Base-by-base conservation (phyloP, 495 filamentous ascomycete genomes). In the Penicillium alfredii region DNA sequence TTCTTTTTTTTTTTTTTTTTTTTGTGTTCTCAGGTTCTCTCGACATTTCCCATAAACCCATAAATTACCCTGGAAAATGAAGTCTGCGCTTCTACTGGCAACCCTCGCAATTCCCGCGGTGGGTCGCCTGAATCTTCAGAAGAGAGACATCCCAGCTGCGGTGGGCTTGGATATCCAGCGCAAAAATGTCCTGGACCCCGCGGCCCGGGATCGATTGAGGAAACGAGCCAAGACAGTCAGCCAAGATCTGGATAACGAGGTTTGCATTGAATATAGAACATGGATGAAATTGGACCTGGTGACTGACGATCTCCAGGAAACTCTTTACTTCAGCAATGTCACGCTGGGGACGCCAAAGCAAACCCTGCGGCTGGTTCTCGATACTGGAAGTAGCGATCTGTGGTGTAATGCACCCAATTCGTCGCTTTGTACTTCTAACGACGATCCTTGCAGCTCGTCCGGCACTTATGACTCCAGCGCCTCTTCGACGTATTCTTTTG, bases 351-450 rank as follows among this genome's bases (percentile, higher is more conserved):
- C 86, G 11, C 85, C 84, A 12, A 46, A 69, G 13, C 79, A 81
- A 46, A 59, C 47, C 4, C 33, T 88, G n/a, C 69, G 76, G 14
- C 50, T 90, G 52, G 77, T 85, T 42, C 51, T 92, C 35, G 86
- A 92, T 47, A 92, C 86, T 7, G 86, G 86, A 17, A 93, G 86
- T 55, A 92, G 86, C 47, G 89, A 97, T 63, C 61, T 95, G 3
- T 96, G 89, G 89, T 77, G 80, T 15, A 92, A 93, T 58, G 76
- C 82, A 4, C 71, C 72, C 8, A 58, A 53, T 20, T 90, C 85
- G 4, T 44, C 55, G 3, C 58, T 85, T 11, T 94, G 88, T 49
- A 38, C 52, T 6, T 41, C 49, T 3, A 40, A 40, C 6, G 38
- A 38, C 0, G 44, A 71, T 8, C 71, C 73, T 7, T 90, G 84